Evolutionary conservation across 1,139 yeast species (phyloP), one percentile per base, ranked within the genome.

Genomic region (Hemisphaericaspora xylofermentans): DNA sequence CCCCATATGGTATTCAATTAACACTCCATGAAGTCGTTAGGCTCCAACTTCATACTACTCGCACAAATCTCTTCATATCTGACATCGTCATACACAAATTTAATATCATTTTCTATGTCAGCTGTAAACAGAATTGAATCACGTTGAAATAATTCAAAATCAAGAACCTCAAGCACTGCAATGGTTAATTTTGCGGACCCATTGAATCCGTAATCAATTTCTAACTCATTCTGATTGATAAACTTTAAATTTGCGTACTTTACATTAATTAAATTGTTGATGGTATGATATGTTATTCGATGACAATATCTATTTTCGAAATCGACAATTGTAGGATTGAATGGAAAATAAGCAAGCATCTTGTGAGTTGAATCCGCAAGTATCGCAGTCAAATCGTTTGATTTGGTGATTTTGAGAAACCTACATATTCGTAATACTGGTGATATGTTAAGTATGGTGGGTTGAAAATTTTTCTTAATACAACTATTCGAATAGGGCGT

Each of bases 321-420:
- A 17, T 47, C 35, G 7, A 56, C 50, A 1, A 66, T 54, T 1
- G 71, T 58, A 2, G 61, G 54, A 6, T 53, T 46, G 35, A 54
- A 58, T 1, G 64, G 64, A 41, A 71, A 63, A 3, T 50, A 45
- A 0, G 61, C 71, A 10, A 62, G 52, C 14, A 69, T 54, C 44
- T 58, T 56, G 44, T 66, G 66, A 2, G 53, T 51, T 3, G 60
- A 49, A 44, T 71, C 76, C 4, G 66, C 54, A n/a, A 68, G 41
- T 2, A 64, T 49, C 1, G 60, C 65, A 4, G 67, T 54, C 2
- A 68, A 41, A 10, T 57, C 64, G 10, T 61, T 59, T 18, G 14
- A 15, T 10, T 44, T 30, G 10, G 47, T 44, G 5, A 42, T 30
- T 32, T 50, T 48, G 14, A 61, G 43, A 39, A 63, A 64, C 31